These are phyloP conservation scores for Emericellopsis cladophorae DNA, from an alignment of 2,329 filamentous ascomycete species.

Conservation along the genomic window DNA sequence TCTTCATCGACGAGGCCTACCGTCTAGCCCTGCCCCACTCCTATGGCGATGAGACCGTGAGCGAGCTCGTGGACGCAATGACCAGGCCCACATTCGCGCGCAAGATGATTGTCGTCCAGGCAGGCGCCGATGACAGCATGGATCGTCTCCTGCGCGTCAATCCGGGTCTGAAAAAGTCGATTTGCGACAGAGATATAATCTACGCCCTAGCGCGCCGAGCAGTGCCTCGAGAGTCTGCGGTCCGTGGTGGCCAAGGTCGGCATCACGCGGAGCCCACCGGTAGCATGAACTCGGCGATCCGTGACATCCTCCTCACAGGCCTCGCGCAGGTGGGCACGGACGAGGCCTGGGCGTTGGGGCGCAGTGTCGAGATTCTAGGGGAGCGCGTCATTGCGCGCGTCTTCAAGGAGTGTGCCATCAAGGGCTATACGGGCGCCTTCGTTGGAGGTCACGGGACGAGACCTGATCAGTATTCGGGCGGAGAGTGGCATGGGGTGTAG, in stretches of 20 bases:
- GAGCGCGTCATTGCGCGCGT: constrained; percentile 33
- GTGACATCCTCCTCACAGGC: constrained; percentile 12
- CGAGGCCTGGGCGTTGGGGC: constrained; percentile 46
- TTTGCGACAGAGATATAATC: constrained; percentile 53
- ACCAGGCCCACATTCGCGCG: constrained; percentile 42
- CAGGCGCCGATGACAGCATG: constrained; percentile 55
- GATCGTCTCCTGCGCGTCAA: constrained; percentile 49
- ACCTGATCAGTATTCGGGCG: constrained; percentile 14
- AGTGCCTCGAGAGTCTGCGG: constrained; percentile 33
- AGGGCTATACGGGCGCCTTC: constrained; percentile 14
- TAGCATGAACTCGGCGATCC: constrained; percentile 10
- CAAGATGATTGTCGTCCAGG: constrained; percentile 53
- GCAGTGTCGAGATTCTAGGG: constrained; percentile 44
- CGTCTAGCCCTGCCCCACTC: constrained; percentile 34
- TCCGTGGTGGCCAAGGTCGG: constrained; percentile 16
- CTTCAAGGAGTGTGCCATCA: constrained; percentile 20
- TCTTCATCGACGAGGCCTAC: constrained; percentile 64
- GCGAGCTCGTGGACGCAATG: constrained; percentile 35
- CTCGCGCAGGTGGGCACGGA: constrained; percentile 29
- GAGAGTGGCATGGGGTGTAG: constrained; percentile 8
- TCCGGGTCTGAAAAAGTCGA: constrained; percentile 46
- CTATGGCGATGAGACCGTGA: constrained; percentile 42
- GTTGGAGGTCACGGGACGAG: constrained; percentile 13
- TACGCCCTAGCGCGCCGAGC: constrained; percentile 24
- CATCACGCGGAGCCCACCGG: constrained; percentile 13